Evolutionary conservation across 108 stramenopile genomes (phyloP), one percentile per base, ranked within the genome.

Genomic region (Seminavis robusta): DNA sequence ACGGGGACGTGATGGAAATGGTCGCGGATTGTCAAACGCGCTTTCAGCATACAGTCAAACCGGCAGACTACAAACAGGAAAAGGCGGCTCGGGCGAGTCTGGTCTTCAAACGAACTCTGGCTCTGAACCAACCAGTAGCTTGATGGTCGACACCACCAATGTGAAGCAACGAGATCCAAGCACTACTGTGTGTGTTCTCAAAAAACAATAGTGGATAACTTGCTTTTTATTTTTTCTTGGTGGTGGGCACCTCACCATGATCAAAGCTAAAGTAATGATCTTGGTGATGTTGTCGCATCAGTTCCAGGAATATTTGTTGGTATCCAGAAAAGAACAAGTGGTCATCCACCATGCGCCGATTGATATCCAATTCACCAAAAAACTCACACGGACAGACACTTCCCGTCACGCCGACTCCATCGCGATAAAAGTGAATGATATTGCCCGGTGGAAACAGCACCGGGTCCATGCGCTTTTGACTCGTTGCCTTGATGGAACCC

Each of bases 321-420:
- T 92, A 92, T 10, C 90, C 90, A 10, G 67, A 62, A 13, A 65
- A 54, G 37, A 88, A 77, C 32, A 84, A 56, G 59, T 92, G 90
- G 53, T 92, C 90, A 33, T 80, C 67, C 2, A 89, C 51, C 84
- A 93, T 86, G n/a, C 83, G 84, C 8, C 91, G 76, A 16, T 73
- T 60, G 2, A 93, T 61, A 49, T 86, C 91, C 36, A 89, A 59
- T 53, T 71, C 66, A 34, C 74, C 47, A 48, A 86, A 90, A 37
- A 90, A 86, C 7, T 67, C 67, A 43, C 80, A 83, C 10, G 87
- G 85, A 13, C 72, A 73, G 37, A 85, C 80, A n/a, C 75, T 63
- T n/a, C 81, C 84, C 23, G 73, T 47, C 17, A 84, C 56, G 8
- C 86, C 82, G 51, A 66, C 63, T 1, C 91, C 91, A 52, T 93